phyloP scores from a whole-genome alignment of 768 basidiomycete species.

The Galerina marginata region DNA sequence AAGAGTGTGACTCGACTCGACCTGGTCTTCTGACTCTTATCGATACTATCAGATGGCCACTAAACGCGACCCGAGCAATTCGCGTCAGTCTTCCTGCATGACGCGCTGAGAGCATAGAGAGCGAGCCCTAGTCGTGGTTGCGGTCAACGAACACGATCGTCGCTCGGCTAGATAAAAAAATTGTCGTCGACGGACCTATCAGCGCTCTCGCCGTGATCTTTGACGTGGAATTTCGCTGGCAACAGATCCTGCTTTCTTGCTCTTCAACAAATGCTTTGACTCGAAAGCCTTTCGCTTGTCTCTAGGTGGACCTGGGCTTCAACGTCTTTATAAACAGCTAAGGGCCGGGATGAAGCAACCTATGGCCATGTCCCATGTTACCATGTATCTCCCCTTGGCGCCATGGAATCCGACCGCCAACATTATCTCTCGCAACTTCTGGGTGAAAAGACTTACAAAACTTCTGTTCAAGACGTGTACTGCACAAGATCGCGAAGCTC shows the following conservation, averaged over 20 bases:
- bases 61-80: conserved; percentile 22
- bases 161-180: conserved; percentile 15
- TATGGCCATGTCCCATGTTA: no score
- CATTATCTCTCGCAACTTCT: no score
- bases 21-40: conserved; percentile 45
- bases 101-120: conserved; percentile 36
- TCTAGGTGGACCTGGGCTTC: no score
- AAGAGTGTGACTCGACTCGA: conserved; percentile 37
- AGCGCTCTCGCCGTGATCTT: conserved; percentile 14
- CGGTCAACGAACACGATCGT: conserved; percentile 3
- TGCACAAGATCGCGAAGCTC: no score
- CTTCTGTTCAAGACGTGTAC: no score
- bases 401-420: no score
- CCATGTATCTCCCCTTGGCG: no score
- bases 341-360: no score
- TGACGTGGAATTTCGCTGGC: conserved; percentile 2
- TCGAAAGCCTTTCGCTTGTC: no score
- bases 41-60: conserved; percentile 39
- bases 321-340: no score
- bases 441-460: no score
- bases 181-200: conserved; percentile 11
- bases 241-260: background rate
- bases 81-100: conserved; percentile 32
- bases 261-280: background rate
- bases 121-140: conserved; percentile 11